A percentile compares a stretch with the other conserved stretches of the same genome.
Conservation (phyloP, 2,329 filamentous ascomycete species). For the Microdochium bolleyi region DNA sequence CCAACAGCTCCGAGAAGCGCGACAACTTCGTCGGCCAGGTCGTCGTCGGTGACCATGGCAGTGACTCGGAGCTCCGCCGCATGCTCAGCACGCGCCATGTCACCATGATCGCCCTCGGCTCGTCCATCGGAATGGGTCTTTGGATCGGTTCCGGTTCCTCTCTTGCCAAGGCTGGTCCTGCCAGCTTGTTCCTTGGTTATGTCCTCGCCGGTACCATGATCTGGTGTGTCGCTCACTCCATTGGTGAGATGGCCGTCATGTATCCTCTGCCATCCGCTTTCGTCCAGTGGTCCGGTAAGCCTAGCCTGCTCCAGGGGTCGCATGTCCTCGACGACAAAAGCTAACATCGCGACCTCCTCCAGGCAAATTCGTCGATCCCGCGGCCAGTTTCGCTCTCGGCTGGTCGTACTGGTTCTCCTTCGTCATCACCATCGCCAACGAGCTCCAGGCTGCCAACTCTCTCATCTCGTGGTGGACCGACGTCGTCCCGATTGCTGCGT, state of each 20-base stretch:
- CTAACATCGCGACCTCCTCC: not conserved
- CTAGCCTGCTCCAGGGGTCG: not conserved
- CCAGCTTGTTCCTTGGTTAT: conserved; percentile 34
- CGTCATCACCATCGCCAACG: conserved; percentile 34
- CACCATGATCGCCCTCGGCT: conserved; percentile 43
- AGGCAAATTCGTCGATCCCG: conserved; percentile 32
- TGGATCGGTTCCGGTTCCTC: conserved; percentile 36
- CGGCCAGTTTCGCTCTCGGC: conserved; percentile 34
- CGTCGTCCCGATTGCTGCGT: conserved; percentile 30
- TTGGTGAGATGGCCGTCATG: conserved; percentile 36
- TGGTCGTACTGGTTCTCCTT: conserved; percentile 39
- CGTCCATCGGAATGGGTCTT: conserved; percentile 36
- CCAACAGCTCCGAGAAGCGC: not conserved
- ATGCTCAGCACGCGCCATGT: conserved; percentile 35
- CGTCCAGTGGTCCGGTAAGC: conserved; percentile 31
- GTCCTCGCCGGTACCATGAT: conserved; percentile 35
- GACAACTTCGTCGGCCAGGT: not conserved
- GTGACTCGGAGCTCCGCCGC: conserved; percentile 25
- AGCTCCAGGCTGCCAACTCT: conserved; percentile 30
- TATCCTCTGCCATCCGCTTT: conserved; percentile 36
- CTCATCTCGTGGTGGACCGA: conserved; percentile 35
- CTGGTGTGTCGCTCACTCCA: conserved; percentile 35
- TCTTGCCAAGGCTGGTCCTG: conserved; percentile 30
- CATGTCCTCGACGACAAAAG: not conserved
- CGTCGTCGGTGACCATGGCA: conserved; percentile 8